Evolutionary conservation across 2,329 filamentous ascomycete species (phyloP).

Genomic region (Tolypocladium capitatum): DNA sequence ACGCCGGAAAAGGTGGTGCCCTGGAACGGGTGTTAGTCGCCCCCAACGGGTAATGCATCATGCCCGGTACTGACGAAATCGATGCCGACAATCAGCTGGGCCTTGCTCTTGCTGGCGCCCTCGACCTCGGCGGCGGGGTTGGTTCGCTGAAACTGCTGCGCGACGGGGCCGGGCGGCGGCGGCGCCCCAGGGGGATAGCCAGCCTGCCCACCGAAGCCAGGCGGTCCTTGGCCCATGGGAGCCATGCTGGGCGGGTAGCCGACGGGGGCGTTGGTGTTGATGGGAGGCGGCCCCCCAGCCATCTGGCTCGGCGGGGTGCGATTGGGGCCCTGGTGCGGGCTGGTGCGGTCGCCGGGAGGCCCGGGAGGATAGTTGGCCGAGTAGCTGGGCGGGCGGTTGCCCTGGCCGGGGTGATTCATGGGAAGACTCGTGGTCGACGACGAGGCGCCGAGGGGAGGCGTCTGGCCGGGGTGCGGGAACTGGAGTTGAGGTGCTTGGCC

Average conservation of each 20-base stretch:
- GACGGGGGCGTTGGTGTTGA: slow-evolving; percentile 49
- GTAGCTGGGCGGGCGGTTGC: slow-evolving; percentile 52
- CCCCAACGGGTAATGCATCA: not conserved
- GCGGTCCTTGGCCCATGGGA: slow-evolving; percentile 28
- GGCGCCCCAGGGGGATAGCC: slow-evolving; percentile 36
- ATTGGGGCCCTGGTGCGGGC: slow-evolving; percentile 33
- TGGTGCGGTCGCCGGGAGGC: slow-evolving; percentile 38
- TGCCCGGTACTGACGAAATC: slow-evolving; percentile 82
- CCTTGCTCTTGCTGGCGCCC: slow-evolving; percentile 78
- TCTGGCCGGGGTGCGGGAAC: slow-evolving; percentile 19
- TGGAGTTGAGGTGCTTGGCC: slow-evolving; percentile 39
- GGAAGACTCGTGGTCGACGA: slow-evolving; percentile 35
- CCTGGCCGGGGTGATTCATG: slow-evolving; percentile 50
- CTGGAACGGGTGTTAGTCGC: slow-evolving; percentile 27
- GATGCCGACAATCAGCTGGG: slow-evolving; percentile 95
- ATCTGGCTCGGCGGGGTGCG: slow-evolving; percentile 47
- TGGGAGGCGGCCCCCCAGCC: slow-evolving; percentile 51
- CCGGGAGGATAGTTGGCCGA: slow-evolving; percentile 38
- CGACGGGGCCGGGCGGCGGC: slow-evolving; percentile 22
- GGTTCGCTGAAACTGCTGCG: slow-evolving; percentile 28
- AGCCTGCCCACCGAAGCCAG: slow-evolving; percentile 29
- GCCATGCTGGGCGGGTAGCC: slow-evolving; percentile 47
- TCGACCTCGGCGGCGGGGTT: slow-evolving; percentile 62
- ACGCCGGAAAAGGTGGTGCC: slow-evolving; percentile 97
- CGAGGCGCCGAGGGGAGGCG: slow-evolving; percentile 22